Evolutionary conservation across 2,329 filamentous ascomycete species (phyloP).

Genomic region (Pseudogymnoascus sp.): DNA sequence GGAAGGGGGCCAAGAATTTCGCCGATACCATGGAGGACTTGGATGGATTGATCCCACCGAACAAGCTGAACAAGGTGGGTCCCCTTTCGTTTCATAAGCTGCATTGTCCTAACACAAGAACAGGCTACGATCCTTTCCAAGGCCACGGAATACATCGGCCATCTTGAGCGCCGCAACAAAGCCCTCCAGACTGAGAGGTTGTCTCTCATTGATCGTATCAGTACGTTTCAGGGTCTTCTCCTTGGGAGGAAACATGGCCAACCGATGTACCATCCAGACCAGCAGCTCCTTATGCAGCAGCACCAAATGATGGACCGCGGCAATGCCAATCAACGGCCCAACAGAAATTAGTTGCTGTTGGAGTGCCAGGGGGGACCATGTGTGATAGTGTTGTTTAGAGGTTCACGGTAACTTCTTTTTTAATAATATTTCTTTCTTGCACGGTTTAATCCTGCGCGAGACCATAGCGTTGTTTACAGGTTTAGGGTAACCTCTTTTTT

Average conservation of each 20-base stretch:
- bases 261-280: background rate
- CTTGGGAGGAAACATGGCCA: background rate
- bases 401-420: background rate
- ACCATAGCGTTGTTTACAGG: too few species aligned
- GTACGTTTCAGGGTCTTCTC: background rate
- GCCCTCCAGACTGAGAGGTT: background rate
- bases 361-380: background rate
- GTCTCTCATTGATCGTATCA: background rate
- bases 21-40: constrained; percentile 46
- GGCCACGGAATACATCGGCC: constrained; percentile 19
- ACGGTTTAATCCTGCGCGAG: too few species aligned
- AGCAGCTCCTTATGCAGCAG: background rate
- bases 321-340: background rate
- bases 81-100: background rate
- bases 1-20: constrained; percentile 32
- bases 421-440: background rate
- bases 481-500: too few species aligned
- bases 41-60: constrained; percentile 52
- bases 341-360: background rate
- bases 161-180: constrained; percentile 14
- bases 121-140: constrained; percentile 18
- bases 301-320: background rate
- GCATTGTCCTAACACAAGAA: background rate
- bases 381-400: background rate
- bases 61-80: constrained; percentile 58